phyloP scores from a whole-genome alignment of 192 early-diverging fungal species.

The Neocallimastix lanati region DNA sequence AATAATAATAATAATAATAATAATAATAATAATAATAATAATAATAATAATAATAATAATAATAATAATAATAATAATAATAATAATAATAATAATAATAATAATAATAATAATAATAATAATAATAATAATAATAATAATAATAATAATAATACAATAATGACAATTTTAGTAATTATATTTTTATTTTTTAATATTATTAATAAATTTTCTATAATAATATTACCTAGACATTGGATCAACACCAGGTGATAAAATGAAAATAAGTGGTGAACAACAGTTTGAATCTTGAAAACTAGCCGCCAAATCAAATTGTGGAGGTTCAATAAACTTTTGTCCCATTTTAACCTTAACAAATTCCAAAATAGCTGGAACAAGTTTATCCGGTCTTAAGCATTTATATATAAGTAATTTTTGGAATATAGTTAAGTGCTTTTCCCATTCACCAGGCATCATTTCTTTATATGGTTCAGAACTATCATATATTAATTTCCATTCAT shows the following conservation, averaged over 20 bases:
- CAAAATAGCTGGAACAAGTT: slow-evolving; percentile 27
- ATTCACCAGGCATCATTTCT: slow-evolving; percentile 18
- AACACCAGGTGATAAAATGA: slow-evolving; percentile 41
- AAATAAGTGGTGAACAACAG: slow-evolving; percentile 29
- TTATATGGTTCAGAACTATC: slow-evolving; percentile 21
- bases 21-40: too few species aligned
- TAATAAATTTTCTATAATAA: too few species aligned
- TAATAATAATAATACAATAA: too few species aligned
- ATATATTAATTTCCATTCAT: slow-evolving; percentile 23
- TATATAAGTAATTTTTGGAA: slow-evolving; percentile 28
- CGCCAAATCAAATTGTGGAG: slow-evolving; percentile 37
- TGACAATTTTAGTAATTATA: too few species aligned
- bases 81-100: too few species aligned
- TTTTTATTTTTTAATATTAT: too few species aligned
- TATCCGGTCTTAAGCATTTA: slow-evolving; percentile 25
- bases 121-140: too few species aligned
- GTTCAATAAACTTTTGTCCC: slow-evolving; percentile 48
- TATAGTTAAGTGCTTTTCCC: slow-evolving; percentile 19
- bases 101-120: too few species aligned
- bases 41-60: too few species aligned
- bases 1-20: too few species aligned
- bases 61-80: too few species aligned
- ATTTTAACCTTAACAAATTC: slow-evolving; percentile 42
- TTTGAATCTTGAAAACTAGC: slow-evolving; percentile 43
- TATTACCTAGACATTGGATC: slow-evolving; percentile 43